Conservation (phyloP, 768 basidiomycete species). For the Russula abietina region DNA sequence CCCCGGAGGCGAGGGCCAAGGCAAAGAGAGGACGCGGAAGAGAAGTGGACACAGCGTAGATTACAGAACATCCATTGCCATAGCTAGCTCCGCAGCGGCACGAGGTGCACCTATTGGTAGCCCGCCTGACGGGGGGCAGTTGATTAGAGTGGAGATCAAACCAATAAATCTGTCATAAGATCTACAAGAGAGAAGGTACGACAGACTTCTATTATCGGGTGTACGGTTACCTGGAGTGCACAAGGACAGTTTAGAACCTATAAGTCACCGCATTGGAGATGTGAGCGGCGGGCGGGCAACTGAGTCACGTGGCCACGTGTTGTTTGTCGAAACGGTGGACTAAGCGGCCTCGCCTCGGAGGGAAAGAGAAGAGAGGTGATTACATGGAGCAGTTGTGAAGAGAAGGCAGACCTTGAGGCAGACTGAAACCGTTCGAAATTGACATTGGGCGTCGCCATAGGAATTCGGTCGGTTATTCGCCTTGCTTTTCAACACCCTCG, state of each 20-base stretch:
- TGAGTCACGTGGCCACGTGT: too few species aligned
- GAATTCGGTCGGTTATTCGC: conserved; percentile 5
- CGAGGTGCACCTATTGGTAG: too few species aligned
- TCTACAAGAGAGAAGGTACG: too few species aligned
- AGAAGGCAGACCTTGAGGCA: too few species aligned
- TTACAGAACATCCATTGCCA: not conserved
- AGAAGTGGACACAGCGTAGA: conserved; percentile 20
- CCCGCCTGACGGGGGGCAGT: too few species aligned
- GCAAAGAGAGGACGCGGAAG: conserved; percentile 1
- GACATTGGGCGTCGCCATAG: too few species aligned
- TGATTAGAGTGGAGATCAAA: conserved; percentile 22
- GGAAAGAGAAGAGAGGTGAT: too few species aligned
- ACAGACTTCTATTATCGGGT: conserved; percentile 3
- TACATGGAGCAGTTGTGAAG: too few species aligned
- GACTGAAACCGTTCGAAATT: conserved; percentile 17
- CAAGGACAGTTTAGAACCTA: not conserved
- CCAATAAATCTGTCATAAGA: conserved; percentile 21
- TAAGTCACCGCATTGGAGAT: too few species aligned
- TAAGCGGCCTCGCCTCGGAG: too few species aligned
- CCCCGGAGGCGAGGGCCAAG: not conserved
- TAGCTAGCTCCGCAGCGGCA: not conserved
- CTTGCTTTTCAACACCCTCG: not conserved
- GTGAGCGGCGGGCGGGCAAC: not conserved
- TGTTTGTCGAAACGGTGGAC: too few species aligned
- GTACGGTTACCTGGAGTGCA: not conserved